Base-by-base conservation (phyloP, 441 rosid genomes). In the Pelargonium cotyledonis region DNA sequence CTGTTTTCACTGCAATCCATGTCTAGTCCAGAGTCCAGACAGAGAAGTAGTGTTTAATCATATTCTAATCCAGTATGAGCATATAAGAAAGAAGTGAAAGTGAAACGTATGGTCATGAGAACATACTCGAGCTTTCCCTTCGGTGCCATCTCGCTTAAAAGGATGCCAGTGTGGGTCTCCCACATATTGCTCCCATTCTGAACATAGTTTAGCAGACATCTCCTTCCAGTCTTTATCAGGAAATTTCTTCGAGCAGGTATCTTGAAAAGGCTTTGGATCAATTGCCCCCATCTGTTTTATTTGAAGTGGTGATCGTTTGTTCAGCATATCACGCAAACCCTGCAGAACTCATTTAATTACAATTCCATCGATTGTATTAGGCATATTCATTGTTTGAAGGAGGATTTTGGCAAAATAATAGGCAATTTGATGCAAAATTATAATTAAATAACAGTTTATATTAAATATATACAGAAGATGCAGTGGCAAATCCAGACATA, bases 231-330 rank as follows among this genome's bases (percentile, higher is more conserved):
- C 72, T 41, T 11, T 77, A 19, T 65, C 1, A 0, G 72, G 40
- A 67, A 69, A 76, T 72, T 78, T 80, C 5, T 6, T 10, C 43
- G n/a, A 69, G 70, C 76, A 80, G 31, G 53, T 43, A 2, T 62
- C 15, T 41, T 12, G 68, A 35, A 83, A 83, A n/a, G 78, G 68
- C 65, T 69, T 62, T 10, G 5, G 60, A 73, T 83, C 65, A 51
- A 83, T 40, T 46, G 80, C 81, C 8, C 81, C 81, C 82, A 79
- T 79, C 40, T 65, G 69, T 67, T 76, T 75, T 14, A 83, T 64
- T 35, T 35, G 64, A 15, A 79, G 62, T 1, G 60, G n/a, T 62
- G 77, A 58, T 64, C 75, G 72, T 0, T 6, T 31, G 63, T 19
- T 73, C 80, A 82, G 71, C 41, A 75, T 40, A 63, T 69, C 78